phyloP scores from a whole-genome alignment of 345 rosid genomes.

The Mercurialis annua region DNA sequence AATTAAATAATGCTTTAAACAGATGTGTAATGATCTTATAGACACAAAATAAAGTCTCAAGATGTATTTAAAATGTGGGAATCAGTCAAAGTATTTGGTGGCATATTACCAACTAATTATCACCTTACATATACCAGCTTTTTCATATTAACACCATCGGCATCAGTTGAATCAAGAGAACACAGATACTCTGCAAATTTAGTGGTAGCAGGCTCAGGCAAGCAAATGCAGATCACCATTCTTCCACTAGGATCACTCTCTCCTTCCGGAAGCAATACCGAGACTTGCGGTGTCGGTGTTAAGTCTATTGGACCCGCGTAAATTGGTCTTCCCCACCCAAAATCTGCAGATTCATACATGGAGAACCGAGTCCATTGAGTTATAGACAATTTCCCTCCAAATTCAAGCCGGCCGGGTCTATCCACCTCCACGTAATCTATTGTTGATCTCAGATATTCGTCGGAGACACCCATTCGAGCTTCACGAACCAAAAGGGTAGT shows the following conservation, averaged over 20 bases:
- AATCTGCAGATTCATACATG: constrained; percentile 76
- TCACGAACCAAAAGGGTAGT: constrained; percentile 56
- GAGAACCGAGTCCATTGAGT: constrained; percentile 93
- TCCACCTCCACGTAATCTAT: constrained; percentile 63
- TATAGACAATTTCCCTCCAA: constrained; percentile 80
- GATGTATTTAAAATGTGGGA: neutral
- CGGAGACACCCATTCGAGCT: constrained; percentile 59
- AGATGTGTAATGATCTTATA: neutral
- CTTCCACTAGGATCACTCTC: constrained; percentile 47
- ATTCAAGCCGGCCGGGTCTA: constrained; percentile 75
- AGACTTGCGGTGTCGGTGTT: constrained; percentile 89
- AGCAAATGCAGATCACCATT: constrained; percentile 73
- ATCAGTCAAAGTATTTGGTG: neutral
- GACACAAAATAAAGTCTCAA: neutral
- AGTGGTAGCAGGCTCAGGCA: constrained; percentile 59
- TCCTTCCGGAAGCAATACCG: constrained; percentile 76
- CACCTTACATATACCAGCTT: neutral
- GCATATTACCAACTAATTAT: neutral
- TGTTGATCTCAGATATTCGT: constrained; percentile 70
- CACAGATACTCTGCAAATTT: constrained; percentile 48
- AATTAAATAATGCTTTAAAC: no score
- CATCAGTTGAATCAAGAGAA: constrained; percentile 23
- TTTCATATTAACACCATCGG: neutral
- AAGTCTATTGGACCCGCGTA: constrained; percentile 87
- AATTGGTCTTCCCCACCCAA: constrained; percentile 83